A percentile compares a stretch with the other conserved stretches of the same genome.
phyloP scores from a whole-genome alignment of 1,284 basidiomycete genomes.

The Erythrobasidium hasegawianum region DNA sequence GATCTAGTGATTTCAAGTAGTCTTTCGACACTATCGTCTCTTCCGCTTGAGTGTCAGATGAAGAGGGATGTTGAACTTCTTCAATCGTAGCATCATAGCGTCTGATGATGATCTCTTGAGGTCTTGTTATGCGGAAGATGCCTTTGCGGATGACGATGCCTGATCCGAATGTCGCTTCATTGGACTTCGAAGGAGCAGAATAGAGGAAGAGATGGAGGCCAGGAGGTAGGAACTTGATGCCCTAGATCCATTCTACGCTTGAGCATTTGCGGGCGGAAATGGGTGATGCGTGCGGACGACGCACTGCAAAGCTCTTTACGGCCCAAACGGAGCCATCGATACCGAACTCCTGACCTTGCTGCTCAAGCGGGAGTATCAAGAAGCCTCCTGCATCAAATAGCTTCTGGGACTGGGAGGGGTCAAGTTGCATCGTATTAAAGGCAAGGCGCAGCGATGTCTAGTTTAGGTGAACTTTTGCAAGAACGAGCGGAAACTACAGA shows the following conservation, averaged over 20 bases:
- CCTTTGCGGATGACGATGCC: conserved; percentile 37
- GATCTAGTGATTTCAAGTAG: conserved; percentile 50
- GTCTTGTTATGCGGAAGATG: conserved; percentile 35
- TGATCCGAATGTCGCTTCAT: conserved; percentile 6
- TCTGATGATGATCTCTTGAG: conserved; percentile 17
- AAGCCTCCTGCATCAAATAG: conserved; percentile 37
- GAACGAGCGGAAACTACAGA: no score
- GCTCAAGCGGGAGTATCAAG: conserved; percentile 38
- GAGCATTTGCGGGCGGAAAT: not conserved
- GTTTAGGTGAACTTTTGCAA: no score
- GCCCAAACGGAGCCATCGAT: conserved; percentile 41
- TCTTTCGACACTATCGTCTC: conserved; percentile 46
- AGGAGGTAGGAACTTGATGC: conserved; percentile 43
- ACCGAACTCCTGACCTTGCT: conserved; percentile 41
- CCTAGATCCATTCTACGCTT: conserved; percentile 22
- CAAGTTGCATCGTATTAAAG: not conserved
- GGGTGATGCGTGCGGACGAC: not conserved
- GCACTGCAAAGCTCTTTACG: conserved; percentile 39
- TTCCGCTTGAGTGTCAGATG: not conserved
- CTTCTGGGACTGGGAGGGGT: conserved; percentile 13
- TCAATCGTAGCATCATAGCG: conserved; percentile 12
- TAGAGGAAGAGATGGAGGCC: conserved; percentile 44
- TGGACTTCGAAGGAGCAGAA: conserved; percentile 26
- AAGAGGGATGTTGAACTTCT: not conserved
- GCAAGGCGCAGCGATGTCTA: no score